Base-by-base conservation (phyloP, 805 yeast species). In the Metschnikowia dekortorum region DNA sequence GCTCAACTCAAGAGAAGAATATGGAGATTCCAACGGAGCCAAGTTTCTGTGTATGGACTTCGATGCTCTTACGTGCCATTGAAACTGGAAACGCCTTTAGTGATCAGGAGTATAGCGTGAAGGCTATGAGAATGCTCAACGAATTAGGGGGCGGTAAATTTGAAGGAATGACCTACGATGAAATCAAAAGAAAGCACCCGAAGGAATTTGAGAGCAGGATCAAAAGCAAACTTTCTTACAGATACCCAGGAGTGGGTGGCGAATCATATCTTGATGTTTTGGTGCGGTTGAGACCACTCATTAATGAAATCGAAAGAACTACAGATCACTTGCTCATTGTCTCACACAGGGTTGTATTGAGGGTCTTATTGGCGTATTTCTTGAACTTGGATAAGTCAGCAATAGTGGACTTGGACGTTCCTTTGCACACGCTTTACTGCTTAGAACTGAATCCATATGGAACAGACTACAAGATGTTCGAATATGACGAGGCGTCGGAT, bases 211-310 rank as follows among this genome's bases (percentile, higher is more conserved):
- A 79, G 39, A 79, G 89, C 14, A 79, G 98, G 51, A 69, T 89
- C 57, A 73, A 76, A 39, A 86, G 89, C 67, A 92, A 92, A 67
- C 75, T 92, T 59, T 75, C 85, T 14, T 92, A 92, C 67, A 75
- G 99, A 53, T 92, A 92, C 63, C 99, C 98, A 1, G 99, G 99
- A 4, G 87, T 89, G 45, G 97, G 98, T 7, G 99, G 99, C 14
- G 99, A 92, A 67, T 87, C 96, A 0, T 92, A 92, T 60, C 70
- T 92, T 58, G 98, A 92, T 68, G 99, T 94, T 10, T 85, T 94
- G 61, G 89, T 90, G 57, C 76, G 99, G 54, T 75, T 92, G 50
- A 77, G 96, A 53, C 96, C 97, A 1, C 81, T 92, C 16, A 92
- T 92, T 54, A 89, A 89, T 10, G 99, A 92, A 66, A 80, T 94